Conservation (phyloP, 495 filamentous ascomycete genomes). For the Aspergillus affinis region DNA sequence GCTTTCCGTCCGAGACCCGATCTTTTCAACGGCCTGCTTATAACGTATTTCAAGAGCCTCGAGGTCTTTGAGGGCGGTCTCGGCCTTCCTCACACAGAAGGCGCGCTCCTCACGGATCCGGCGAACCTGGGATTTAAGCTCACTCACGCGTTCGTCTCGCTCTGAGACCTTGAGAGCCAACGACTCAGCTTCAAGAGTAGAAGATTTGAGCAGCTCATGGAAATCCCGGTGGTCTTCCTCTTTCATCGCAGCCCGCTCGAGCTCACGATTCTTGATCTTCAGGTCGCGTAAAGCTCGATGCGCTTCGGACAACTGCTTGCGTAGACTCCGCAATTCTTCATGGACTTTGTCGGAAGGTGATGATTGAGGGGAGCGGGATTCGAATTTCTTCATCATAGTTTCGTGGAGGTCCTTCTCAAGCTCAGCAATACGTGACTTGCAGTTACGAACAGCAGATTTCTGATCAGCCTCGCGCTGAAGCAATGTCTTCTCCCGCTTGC, state of each 20-base stretch:
- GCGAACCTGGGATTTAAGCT: constrained; percentile 56
- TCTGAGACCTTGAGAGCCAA: constrained; percentile 57
- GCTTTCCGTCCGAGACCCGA: constrained; percentile 39
- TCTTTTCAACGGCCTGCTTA: constrained; percentile 51
- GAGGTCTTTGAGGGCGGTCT: constrained; percentile 50
- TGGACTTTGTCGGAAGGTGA: constrained; percentile 58
- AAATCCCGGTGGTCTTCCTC: constrained; percentile 65
- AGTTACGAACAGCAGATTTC: constrained; percentile 51
- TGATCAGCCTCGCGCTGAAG: constrained; percentile 62
- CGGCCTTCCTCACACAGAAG: constrained; percentile 47
- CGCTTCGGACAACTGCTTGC: constrained; percentile 61
- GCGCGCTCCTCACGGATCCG: constrained; percentile 60
- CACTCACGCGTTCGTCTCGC: constrained; percentile 50
- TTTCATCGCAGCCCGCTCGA: constrained; percentile 46
- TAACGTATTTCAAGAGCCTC: constrained; percentile 54
- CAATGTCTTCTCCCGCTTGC: constrained; percentile 61
- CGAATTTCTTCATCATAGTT: constrained; percentile 49
- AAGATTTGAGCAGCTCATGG: constrained; percentile 62
- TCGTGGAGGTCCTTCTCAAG: constrained; percentile 59
- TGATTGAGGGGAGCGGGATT: constrained; percentile 43
- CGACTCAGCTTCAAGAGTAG: constrained; percentile 67
- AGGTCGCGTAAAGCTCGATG: constrained; percentile 60
- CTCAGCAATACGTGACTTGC: constrained; percentile 53
- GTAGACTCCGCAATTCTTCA: constrained; percentile 59
- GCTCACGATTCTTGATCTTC: constrained; percentile 49